phyloP scores from a whole-genome alignment of 2,329 filamentous ascomycete genomes.

The Aureobasidium pullulans region DNA sequence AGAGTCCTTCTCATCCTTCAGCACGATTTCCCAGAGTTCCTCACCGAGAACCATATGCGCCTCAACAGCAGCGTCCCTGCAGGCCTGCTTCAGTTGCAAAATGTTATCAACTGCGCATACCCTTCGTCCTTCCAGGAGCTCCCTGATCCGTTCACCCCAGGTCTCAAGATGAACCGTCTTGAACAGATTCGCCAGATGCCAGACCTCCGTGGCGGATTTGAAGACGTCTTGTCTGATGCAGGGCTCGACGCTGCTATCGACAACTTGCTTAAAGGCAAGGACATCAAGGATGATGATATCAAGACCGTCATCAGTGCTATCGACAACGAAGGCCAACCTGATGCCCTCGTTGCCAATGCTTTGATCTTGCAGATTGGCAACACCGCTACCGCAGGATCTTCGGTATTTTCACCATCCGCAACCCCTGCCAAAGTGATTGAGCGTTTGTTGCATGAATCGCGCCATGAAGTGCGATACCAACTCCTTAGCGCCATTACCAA shows the following conservation, averaged over 20 bases:
- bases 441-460: conserved; percentile 65
- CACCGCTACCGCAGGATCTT: conserved; percentile 58
- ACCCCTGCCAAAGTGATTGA: conserved; percentile 66
- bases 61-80: conserved; percentile 75
- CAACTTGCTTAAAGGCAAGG: conserved; percentile 42
- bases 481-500: conserved; percentile 79
- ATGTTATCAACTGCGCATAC: conserved; percentile 76
- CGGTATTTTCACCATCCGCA: conserved; percentile 57
- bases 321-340: conserved; percentile 47
- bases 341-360: conserved; percentile 67
- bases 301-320: conserved; percentile 70
- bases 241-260: conserved; percentile 50
- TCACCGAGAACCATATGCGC: conserved; percentile 77
- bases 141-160: conserved; percentile 64
- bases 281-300: conserved; percentile 60
- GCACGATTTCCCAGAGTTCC: conserved; percentile 90
- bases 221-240: conserved; percentile 41
- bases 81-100: conserved; percentile 80
- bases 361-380: conserved; percentile 77
- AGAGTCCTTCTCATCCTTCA: conserved; percentile 80
- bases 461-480: conserved; percentile 50
- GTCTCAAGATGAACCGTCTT: conserved; percentile 67
- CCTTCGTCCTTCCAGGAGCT: conserved; percentile 57
- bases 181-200: conserved; percentile 67
- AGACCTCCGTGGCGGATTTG: conserved; percentile 55